phyloP scores from a whole-genome alignment of 2,329 filamentous ascomycete species.

The Boeremia exigua region DNA sequence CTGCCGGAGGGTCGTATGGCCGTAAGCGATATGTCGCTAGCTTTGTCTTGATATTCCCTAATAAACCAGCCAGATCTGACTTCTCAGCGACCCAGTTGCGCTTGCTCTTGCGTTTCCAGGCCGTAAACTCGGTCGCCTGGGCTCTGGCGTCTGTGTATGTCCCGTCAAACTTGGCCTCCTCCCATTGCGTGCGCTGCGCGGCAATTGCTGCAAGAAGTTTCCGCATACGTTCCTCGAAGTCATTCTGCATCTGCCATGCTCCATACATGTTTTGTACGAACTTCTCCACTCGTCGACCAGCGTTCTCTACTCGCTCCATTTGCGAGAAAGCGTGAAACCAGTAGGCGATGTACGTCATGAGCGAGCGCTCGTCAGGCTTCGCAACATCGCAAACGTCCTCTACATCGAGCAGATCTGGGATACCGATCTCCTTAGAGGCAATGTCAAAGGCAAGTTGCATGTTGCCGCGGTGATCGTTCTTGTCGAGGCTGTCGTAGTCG shows the following conservation, averaged over 20 bases:
- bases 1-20: constrained; percentile 86
- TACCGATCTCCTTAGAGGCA: constrained; percentile 93
- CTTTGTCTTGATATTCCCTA: constrained; percentile 99
- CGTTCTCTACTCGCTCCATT: constrained; percentile 98
- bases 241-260: constrained; percentile 99
- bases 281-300: constrained; percentile 93
- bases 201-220: constrained; percentile 77
- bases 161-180: constrained; percentile 81
- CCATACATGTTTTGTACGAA: constrained; percentile 99
- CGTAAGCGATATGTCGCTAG: constrained; percentile 90
- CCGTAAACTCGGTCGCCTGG: constrained; percentile 79
- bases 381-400: constrained; percentile 97
- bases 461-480: constrained; percentile 91
- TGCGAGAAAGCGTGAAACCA: constrained; percentile 99
- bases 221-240: constrained; percentile 89
- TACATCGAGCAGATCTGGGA: constrained; percentile 92
- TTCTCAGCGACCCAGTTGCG: constrained; percentile 97
- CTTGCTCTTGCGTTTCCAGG: constrained; percentile 92
- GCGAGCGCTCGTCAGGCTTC: constrained; percentile 91
- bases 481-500: constrained; percentile 94
- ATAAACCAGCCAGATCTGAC: constrained; percentile 87
- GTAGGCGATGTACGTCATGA: constrained; percentile 99
- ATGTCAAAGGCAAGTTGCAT: constrained; percentile 99
- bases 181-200: constrained; percentile 77
- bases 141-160: constrained; percentile 92